These are phyloP conservation scores for Spirogloea muscicola DNA, from an alignment of 139 green algal genomes.

Conservation along the genomic window DNA sequence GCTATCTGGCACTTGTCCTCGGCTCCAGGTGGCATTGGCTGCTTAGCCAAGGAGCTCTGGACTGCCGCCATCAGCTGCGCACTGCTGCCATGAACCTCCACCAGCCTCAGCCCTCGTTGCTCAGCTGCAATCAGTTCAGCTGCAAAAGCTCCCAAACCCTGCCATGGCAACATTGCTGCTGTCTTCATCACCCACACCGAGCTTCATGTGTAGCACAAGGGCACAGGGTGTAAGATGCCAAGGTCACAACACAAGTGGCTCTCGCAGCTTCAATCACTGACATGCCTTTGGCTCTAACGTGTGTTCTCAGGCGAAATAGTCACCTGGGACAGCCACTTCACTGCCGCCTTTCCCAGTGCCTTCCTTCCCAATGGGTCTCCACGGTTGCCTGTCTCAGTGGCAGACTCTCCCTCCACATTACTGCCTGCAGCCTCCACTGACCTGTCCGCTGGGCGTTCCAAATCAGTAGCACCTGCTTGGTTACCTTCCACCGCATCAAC, in stretches of 20 bases:
- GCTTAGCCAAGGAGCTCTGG: not conserved
- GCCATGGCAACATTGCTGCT: conserved; percentile 6
- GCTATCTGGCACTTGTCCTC: conserved; percentile 29
- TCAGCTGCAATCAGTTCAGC: not conserved
- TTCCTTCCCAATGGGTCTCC: conserved; percentile 18
- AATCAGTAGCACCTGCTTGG: no score
- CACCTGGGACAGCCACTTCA: conserved; percentile 11
- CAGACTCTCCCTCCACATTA: no score
- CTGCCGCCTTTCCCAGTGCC: conserved; percentile 10
- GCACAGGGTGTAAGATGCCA: not conserved
- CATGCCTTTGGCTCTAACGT: conserved; percentile 2
- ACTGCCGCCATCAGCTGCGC: no score
- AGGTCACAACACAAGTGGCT: not conserved
- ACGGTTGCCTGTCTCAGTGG: no score
- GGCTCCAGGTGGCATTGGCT: conserved; percentile 21
- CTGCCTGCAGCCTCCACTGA: no score
- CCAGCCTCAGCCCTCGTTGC: no score
- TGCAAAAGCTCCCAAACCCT: not conserved
- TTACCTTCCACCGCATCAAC: no score
- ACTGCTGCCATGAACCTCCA: no score
- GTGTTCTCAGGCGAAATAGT: not conserved
- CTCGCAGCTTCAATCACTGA: conserved; percentile 5
- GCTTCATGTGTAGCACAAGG: not conserved
- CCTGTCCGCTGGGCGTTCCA: no score
- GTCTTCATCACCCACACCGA: not conserved